Evolutionary conservation across 441 rosid species (phyloP).

Genomic region (Arabidopsis lyrata): DNA sequence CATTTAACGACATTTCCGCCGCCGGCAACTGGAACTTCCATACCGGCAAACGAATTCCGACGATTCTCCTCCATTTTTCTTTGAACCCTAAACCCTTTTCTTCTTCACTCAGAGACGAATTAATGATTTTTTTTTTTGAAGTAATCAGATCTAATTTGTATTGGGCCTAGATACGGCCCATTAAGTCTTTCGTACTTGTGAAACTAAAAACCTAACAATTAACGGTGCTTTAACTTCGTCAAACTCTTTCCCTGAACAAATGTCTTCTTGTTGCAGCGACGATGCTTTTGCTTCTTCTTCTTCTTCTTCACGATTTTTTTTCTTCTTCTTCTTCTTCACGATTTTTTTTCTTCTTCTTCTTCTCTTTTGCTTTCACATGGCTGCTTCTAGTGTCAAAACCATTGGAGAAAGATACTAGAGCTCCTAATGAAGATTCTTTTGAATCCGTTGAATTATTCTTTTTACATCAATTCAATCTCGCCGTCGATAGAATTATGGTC

Average conservation of each 20-base stretch:
- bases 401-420: neutral
- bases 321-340: constrained; percentile 17
- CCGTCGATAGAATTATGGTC: constrained; percentile 4
- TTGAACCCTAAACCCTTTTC: constrained; percentile 43
- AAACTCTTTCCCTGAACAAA: neutral
- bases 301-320: constrained; percentile 5
- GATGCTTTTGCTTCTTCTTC: constrained; percentile 21
- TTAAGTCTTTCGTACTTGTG: neutral
- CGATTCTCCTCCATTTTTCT: constrained; percentile 40
- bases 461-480: constrained; percentile 15
- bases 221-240: constrained; percentile 27
- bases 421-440: neutral
- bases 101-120: neutral
- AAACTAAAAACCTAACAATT: constrained; percentile 32
- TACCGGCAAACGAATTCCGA: constrained; percentile 54
- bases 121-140: neutral
- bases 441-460: neutral
- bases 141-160: neutral
- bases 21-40: constrained; percentile 77
- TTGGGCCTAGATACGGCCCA: neutral
- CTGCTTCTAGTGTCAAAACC: neutral
- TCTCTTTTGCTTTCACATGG: constrained; percentile 5
- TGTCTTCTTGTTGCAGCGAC: constrained; percentile 16
- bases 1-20: constrained; percentile 76
- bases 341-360: constrained; percentile 5